Conservation (phyloP, 768 basidiomycete species). For the Xerocomus potaroensis region DNA sequence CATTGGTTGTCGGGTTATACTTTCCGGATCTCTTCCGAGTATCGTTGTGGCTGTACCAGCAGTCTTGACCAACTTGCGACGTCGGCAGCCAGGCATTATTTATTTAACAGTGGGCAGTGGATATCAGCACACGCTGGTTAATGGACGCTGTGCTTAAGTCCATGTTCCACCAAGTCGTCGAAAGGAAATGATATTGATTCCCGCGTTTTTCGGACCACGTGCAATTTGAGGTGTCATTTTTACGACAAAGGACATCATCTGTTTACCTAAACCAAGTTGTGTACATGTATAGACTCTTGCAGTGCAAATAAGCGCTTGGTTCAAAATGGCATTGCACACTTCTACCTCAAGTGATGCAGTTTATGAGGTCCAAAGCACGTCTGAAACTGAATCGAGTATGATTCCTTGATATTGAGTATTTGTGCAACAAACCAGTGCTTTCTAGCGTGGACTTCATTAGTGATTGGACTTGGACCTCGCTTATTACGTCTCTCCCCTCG, state of each 20-base stretch:
- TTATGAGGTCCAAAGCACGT: too few relatives aligned
- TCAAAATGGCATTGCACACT: too few relatives aligned
- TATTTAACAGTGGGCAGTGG: background rate
- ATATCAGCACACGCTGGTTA: background rate
- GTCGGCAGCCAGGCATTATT: slow-evolving; percentile 70
- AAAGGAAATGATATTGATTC: slow-evolving; percentile 77
- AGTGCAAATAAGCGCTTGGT: too few relatives aligned
- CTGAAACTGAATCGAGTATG: too few relatives aligned
- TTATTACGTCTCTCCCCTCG: too few relatives aligned
- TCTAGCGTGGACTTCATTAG: too few relatives aligned
- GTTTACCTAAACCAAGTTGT: slow-evolving; percentile 41
- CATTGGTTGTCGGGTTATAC: slow-evolving; percentile 78
- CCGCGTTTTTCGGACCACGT: slow-evolving; percentile 91
- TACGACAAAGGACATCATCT: too few relatives aligned
- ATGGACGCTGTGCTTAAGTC: slow-evolving; percentile 88
- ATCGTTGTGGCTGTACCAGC: too few relatives aligned
- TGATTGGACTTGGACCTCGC: too few relatives aligned
- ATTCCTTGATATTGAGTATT: too few relatives aligned
- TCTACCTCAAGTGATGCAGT: too few relatives aligned
- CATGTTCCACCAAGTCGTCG: slow-evolving; percentile 82
- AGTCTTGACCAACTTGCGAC: slow-evolving; percentile 84
- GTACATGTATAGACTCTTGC: slow-evolving; percentile 55
- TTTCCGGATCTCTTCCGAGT: slow-evolving; percentile 36
- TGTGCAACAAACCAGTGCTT: too few relatives aligned
- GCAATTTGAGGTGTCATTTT: slow-evolving; percentile 55